These are phyloP conservation scores for Fusarium acutatum DNA, from an alignment of 2,329 filamentous ascomycete species.

Conservation along the genomic window DNA sequence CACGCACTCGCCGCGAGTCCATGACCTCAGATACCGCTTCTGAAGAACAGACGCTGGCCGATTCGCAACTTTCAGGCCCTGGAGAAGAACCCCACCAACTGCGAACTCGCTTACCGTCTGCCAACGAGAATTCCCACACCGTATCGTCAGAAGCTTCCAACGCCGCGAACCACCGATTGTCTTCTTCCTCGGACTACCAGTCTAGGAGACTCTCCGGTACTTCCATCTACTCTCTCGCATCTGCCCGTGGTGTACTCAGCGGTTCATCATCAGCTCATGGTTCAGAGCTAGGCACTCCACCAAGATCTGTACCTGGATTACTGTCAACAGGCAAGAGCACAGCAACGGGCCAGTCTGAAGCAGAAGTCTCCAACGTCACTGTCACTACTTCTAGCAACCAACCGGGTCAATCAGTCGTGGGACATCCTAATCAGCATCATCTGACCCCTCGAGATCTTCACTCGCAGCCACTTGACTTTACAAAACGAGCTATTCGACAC, in stretches of 20 bases:
- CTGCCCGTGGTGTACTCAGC: slow-evolving; percentile 60
- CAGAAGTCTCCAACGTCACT: slow-evolving; percentile 60
- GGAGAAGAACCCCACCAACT: slow-evolving; percentile 59
- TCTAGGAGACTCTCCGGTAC: slow-evolving; percentile 76
- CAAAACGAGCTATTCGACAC: slow-evolving; percentile 53
- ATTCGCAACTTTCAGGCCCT: slow-evolving; percentile 53
- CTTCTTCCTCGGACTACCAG: slow-evolving; percentile 61
- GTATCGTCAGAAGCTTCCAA: slow-evolving; percentile 60
- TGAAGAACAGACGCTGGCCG: slow-evolving; percentile 48
- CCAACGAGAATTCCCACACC: slow-evolving; percentile 39
- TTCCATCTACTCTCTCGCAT: slow-evolving; percentile 75
- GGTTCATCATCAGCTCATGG: slow-evolving; percentile 62
- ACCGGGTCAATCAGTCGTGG: slow-evolving; percentile 51
- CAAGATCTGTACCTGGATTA: slow-evolving; percentile 56
- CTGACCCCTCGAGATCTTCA: slow-evolving; percentile 55
- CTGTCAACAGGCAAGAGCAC: slow-evolving; percentile 57
- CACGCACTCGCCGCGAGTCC: slow-evolving; percentile 55
- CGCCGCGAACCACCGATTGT: slow-evolving; percentile 47
- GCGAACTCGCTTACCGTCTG: slow-evolving; percentile 48
- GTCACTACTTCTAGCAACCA: slow-evolving; percentile 60
- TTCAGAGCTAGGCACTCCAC: slow-evolving; percentile 56
- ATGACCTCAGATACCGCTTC: slow-evolving; percentile 52
- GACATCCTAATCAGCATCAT: slow-evolving; percentile 50
- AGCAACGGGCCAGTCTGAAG: slow-evolving; percentile 57
- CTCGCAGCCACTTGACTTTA: slow-evolving; percentile 54